Evolutionary conservation across 768 basidiomycete species (phyloP), one percentile per base, ranked within the genome.

Genomic region (Calocera viscosa): DNA sequence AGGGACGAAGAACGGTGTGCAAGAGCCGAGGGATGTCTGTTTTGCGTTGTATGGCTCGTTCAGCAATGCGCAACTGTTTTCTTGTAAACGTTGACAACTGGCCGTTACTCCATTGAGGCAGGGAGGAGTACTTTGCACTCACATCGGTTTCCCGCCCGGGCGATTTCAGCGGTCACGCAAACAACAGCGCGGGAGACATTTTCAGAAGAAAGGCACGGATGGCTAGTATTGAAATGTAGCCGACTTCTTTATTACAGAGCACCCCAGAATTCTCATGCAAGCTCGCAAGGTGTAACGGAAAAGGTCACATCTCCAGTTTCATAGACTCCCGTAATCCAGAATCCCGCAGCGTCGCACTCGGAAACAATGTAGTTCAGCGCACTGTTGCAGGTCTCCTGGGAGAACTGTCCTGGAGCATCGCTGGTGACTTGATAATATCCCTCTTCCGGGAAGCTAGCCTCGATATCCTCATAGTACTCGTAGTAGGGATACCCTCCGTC

Each of bases 381-480:
- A 26, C 5, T 60, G 10, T 26, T 60, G 30, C 53, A 60, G 10
- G 53, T 60, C 24, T 60, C 30, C 30, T 60, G 53, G 10, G 53
- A 60, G 30, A 60, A 60, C 10, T 16, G 11, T 16, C 53, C 53
- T 5, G 53, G 53, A 30, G 11, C 26, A 22, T 32, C 53, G 53
- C 53, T 60, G 8, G 53, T 60, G 30, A 60, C 53, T 60, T 60
- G 53, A 32, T 60, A 60, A 32, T 60, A 60, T 10, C 53, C 53
- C 14, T 60, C 14, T 19, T 8, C 43, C 11, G 53, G 53, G 22
- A 60, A 22, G 26, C 14, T 28, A 10, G 14, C 53, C 19, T 60
- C 53, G 30, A 60, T 2, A 22, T 60, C 53, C 30, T 60, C 53
- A 26, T 26, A 28, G 30, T 60, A 60, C 30, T 28, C 10, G 30